Evolutionary conservation across 192 early-diverging fungal species (phyloP).

Genomic region (Gonapodya sp.): DNA sequence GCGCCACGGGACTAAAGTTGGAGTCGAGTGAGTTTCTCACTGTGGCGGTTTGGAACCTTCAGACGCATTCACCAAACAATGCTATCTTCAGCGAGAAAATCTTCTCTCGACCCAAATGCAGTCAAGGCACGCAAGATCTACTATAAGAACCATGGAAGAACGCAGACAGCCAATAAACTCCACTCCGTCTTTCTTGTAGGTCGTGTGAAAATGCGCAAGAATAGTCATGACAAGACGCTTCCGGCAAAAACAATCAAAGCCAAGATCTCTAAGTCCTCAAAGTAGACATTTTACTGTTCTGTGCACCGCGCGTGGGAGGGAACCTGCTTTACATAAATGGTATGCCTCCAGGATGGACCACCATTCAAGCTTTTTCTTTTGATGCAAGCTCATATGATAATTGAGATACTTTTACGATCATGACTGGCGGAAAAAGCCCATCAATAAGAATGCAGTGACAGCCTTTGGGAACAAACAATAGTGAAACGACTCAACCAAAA

Average conservation of each 20-base stretch:
- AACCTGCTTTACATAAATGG: no score
- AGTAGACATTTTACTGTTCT: background rate
- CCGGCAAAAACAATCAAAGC: background rate
- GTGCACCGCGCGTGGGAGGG: no score
- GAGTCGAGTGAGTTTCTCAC: background rate
- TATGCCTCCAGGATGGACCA: no score
- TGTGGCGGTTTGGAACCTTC: background rate
- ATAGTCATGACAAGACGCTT: background rate
- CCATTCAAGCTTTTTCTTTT: background rate
- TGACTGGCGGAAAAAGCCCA: background rate
- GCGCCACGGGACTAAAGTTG: background rate
- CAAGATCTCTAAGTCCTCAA: background rate
- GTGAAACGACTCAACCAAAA: background rate
- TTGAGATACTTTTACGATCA: background rate
- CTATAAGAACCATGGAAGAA: background rate
- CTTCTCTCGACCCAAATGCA: background rate
- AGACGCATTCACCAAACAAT: background rate
- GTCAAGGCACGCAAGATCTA: background rate
- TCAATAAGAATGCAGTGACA: background rate
- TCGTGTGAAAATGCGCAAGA: background rate
- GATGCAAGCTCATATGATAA: background rate
- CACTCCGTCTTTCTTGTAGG: background rate
- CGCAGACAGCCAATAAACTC: no score
- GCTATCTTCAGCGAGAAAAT: background rate
- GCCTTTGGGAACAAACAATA: background rate